Percentiles rank a stretch among this genome's conserved stretches.
phyloP scores from a whole-genome alignment of 2,329 filamentous ascomycete genomes.

The Pseudophaeomoniella oleicola region DNA sequence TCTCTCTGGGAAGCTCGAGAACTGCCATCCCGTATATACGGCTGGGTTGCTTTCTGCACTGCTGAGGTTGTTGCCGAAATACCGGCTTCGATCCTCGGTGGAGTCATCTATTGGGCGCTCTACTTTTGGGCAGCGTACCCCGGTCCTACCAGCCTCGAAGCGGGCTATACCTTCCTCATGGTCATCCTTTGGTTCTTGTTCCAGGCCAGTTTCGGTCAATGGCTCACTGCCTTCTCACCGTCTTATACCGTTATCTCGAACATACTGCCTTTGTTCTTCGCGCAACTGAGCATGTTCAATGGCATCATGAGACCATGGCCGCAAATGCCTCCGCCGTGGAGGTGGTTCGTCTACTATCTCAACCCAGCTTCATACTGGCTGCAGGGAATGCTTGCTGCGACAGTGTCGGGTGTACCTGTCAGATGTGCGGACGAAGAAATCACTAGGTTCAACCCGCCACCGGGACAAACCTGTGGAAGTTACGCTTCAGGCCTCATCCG shows the following conservation, averaged over 20 bases:
- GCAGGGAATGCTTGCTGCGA: constrained; percentile 51
- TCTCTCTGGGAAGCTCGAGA: constrained; percentile 61
- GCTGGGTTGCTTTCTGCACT: constrained; percentile 62
- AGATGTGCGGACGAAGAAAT: constrained; percentile 41
- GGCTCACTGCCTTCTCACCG: constrained; percentile 71
- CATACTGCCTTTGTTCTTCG: constrained; percentile 62
- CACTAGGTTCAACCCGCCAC: constrained; percentile 50
- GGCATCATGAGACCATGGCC: constrained; percentile 58
- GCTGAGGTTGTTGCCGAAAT: constrained; percentile 61
- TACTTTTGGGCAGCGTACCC: constrained; percentile 69
- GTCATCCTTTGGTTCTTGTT: constrained; percentile 64
- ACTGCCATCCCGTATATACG: constrained; percentile 60
- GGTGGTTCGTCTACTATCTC: constrained; percentile 47
- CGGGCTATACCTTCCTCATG: constrained; percentile 70
- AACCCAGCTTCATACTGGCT: constrained; percentile 61
- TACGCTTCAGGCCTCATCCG: constrained; percentile 40
- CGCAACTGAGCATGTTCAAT: constrained; percentile 64
- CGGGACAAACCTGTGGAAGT: constrained; percentile 45
- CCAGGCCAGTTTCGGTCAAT: constrained; percentile 63
- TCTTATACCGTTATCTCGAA: constrained; percentile 67
- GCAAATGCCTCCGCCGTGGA: constrained; percentile 54
- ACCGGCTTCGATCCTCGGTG: constrained; percentile 50
- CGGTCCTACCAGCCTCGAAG: constrained; percentile 46
- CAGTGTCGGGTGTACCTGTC: constrained; percentile 38
- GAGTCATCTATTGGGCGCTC: constrained; percentile 54